Conservation (phyloP, 2,329 filamentous ascomycete genomes). For the Colletotrichum euphorbiae region DNA sequence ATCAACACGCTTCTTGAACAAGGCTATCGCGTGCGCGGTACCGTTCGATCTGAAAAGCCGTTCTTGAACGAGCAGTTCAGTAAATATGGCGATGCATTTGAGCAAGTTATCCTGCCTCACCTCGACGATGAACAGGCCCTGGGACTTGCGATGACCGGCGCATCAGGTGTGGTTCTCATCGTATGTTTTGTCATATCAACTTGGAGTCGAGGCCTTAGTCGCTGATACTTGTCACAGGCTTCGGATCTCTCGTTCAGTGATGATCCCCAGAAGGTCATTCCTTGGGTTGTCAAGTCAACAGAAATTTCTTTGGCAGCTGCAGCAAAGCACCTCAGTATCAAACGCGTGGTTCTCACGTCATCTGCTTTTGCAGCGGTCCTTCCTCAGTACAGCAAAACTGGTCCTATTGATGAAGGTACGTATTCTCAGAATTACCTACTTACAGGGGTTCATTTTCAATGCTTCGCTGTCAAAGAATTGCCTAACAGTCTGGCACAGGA, state of each 20-base stretch:
- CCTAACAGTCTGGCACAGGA: conserved; percentile 25
- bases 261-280: conserved; percentile 54
- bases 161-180: conserved; percentile 16
- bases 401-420: conserved; percentile 41
- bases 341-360: conserved; percentile 55
- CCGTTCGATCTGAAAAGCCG: conserved; percentile 50
- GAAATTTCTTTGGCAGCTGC: conserved; percentile 50
- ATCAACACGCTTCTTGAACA: conserved; percentile 51
- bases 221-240: conserved; percentile 46
- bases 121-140: conserved; percentile 45
- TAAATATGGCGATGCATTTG: conserved; percentile 51
- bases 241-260: conserved; percentile 48
- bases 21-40: conserved; percentile 59
- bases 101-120: conserved; percentile 48
- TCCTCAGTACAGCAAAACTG: conserved; percentile 38
- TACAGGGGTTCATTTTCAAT: neutral
- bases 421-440: neutral
- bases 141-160: conserved; percentile 45
- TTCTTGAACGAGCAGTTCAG: conserved; percentile 48
- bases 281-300: conserved; percentile 46
- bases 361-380: conserved; percentile 46
- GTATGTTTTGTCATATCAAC: conserved; percentile 31
- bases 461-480: neutral
- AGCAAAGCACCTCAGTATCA: conserved; percentile 48
- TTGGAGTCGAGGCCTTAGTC: rapidly evolving